Evolutionary conservation across 345 rosid genomes (phyloP), one percentile per base, ranked within the genome.

Genomic region (Rubroshorea leprosula): DNA sequence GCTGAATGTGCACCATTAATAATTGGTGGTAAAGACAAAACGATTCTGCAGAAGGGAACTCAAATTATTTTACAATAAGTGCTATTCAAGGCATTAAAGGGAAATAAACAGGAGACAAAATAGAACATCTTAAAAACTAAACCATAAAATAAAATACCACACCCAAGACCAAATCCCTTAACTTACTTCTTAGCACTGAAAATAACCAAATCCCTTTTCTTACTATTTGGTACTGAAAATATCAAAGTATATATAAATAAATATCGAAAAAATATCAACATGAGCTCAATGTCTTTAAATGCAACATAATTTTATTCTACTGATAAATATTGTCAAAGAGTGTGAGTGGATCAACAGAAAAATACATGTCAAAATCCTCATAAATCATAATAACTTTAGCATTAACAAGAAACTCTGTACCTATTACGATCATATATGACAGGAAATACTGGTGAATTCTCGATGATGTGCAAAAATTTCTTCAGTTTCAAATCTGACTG

Each of bases 1-100:
- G 97, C 97, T 24, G 96, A 93, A 74, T 90, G 96, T 54, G 95
- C 95, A 66, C 97, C 80, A 76, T 93, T 90, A 58, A 93, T 93
- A 67, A 93, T 83, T 60, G 99, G 99, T 0, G 97, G 97, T 56
- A 87, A 62, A 62, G 97, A 90, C 67, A 90, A 5, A 63, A 93
- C 92, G 67, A 95, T 90, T 76, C 96, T 90, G 81, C 67, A 70
- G 38, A 71, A 71, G 27, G 23, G 67, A 63, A 26, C 16, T 52
- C n/a, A 51, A 18, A 58, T 60, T 52, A 51, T 15, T 60, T 55
- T 53, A 27, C 19, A 57, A 49, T 11, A 26, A 41, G 6, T 13
- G 24, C 15, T 49, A 41, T n/a, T n/a, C 5, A 59, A 17, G 26
- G 21, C 5, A 13, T 35, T 26, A 44, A 46, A 16, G 3, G 29